phyloP scores from a whole-genome alignment of 1,284 basidiomycete genomes.

The Microbotryum intermedium region DNA sequence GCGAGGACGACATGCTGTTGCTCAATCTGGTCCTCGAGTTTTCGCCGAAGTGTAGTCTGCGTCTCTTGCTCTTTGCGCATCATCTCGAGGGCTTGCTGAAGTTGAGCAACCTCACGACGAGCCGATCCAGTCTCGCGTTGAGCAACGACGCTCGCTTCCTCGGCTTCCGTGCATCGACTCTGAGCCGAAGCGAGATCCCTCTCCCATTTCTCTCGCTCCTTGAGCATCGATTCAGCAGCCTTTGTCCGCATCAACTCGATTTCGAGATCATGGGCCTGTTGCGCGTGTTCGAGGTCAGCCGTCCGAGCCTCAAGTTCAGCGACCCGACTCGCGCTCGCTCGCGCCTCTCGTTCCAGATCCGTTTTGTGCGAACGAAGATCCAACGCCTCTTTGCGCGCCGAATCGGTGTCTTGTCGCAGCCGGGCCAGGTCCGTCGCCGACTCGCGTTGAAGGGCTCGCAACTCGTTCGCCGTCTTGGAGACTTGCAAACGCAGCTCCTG shows the following conservation, averaged over 20 bases:
- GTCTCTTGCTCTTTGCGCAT: constrained; percentile 25
- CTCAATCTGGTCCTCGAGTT: constrained; percentile 66
- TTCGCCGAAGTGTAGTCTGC: neutral
- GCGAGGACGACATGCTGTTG: constrained; percentile 63
- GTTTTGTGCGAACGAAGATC: constrained; percentile 16
- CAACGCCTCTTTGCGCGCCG: constrained; percentile 13
- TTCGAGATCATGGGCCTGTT: constrained; percentile 42
- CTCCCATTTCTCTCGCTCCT: constrained; percentile 54
- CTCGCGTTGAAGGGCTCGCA: constrained; percentile 26
- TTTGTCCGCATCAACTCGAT: constrained; percentile 68
- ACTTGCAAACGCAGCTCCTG: constrained; percentile 17
- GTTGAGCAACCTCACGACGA: constrained; percentile 60
- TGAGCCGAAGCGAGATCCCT: constrained; percentile 65
- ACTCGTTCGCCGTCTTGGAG: constrained; percentile 21
- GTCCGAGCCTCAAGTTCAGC: constrained; percentile 8
- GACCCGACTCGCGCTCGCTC: neutral
- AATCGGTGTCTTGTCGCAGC: constrained; percentile 11
- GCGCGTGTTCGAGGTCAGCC: constrained; percentile 27
- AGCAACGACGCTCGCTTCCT: constrained; percentile 73
- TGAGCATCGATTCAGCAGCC: constrained; percentile 49
- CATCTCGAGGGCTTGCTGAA: constrained; percentile 47
- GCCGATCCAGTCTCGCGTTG: constrained; percentile 71
- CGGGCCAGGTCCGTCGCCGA: constrained; percentile 7
- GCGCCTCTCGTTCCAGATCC: constrained; percentile 17
- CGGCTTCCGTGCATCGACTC: constrained; percentile 59